A percentile compares a stretch with the other conserved stretches of the same genome.
Evolutionary conservation across 257 asterid genomes (phyloP).

Genomic region (Solanum arcanum): DNA sequence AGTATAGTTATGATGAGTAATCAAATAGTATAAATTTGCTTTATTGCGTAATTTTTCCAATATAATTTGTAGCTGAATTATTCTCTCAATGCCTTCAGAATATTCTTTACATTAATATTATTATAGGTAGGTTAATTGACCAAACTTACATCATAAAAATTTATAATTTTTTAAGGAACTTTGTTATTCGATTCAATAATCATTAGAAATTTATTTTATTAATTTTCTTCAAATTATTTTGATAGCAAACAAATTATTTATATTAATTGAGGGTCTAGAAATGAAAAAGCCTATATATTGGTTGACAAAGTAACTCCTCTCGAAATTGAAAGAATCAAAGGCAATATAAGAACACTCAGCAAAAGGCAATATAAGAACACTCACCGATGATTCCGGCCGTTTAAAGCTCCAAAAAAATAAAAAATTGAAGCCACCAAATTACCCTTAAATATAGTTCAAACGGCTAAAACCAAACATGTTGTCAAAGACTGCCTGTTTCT

Average conservation of each 20-base stretch:
- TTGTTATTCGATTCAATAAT: not conserved
- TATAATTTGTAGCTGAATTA: not conserved
- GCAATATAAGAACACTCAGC: conserved; percentile 23
- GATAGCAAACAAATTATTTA: not conserved
- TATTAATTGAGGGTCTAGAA: not conserved
- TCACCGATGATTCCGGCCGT: conserved; percentile 42
- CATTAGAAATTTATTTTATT: not conserved
- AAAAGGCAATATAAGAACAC: no score
- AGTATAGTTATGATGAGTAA: no score
- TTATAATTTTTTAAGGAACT: no score
- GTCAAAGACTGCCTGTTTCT: no score
- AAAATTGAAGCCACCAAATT: no score
- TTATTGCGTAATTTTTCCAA: no score
- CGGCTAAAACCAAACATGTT: no score
- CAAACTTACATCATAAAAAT: not conserved
- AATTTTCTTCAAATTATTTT: not conserved
- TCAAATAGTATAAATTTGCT: no score
- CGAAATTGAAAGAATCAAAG: conserved; percentile 6
- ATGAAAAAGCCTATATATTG: not conserved
- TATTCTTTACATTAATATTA: not conserved
- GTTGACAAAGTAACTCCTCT: conserved; percentile 21
- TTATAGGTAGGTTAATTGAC: not conserved
- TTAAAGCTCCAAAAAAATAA: no score
- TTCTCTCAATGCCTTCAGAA: not conserved
- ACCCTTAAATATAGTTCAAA: no score